Base-by-base conservation (phyloP, 2,329 filamentous ascomycete genomes). In the Ilyonectria mors-panacis region DNA sequence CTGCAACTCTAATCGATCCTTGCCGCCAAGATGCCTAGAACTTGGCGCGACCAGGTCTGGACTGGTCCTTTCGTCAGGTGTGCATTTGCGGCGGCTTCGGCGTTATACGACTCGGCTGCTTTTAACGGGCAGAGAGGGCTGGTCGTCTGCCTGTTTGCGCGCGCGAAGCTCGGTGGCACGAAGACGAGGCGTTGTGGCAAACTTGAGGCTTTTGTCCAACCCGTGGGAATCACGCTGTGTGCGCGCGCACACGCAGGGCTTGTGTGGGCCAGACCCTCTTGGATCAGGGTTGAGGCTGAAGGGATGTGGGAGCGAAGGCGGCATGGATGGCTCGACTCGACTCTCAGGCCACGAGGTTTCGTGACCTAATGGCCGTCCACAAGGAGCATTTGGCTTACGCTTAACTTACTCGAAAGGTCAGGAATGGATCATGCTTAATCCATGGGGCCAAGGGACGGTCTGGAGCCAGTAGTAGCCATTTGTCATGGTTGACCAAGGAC, bases 1-100 rank as follows among this genome's bases (percentile, higher is more conserved):
- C 68, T 58, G 68, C 67, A 75, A 69, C 64, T 70, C 74, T 72
- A 73, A 69, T 69, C 53, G 12, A 70, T 66, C 66, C 63, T 72
- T 67, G 64, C 57, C 42, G 58, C 67, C 69, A 66, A 76, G 19
- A 39, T 61, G 70, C 70, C 61, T 51, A 70, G 68, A 12, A 59
- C 62, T 68, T 55, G 44, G 28, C 59, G 37, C 68, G 65, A 65
- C 59, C 53, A 63, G 70, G 70, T 69, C 68, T 71, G 65, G 73
- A 73, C 69, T 74, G 59, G 68, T 57, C 64, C 63, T 48, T 69
- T 62, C 37, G 59, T 66, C 65, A 70, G 68, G 62, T 60, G 68
- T 68, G 65, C 62, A 55, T 63, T 45, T 61, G 58, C 44, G 45
- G 55, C 59, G 61, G 58, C 42, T 48, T 64, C 65, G 65, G 65